Evolutionary conservation across 441 rosid genomes (phyloP).

Genomic region (Pelargonium australe): DNA sequence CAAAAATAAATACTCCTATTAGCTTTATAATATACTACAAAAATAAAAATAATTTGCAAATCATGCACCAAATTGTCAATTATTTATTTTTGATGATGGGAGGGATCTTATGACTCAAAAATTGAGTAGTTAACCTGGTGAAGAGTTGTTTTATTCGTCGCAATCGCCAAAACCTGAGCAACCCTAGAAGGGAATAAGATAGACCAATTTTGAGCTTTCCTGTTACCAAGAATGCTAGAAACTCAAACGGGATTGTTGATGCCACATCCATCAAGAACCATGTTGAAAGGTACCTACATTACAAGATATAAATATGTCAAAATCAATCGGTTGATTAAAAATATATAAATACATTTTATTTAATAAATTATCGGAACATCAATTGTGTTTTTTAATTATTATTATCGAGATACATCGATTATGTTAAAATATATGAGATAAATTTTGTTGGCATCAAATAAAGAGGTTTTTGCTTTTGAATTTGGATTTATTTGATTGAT

Average conservation of each 20-base stretch:
- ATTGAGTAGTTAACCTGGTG: conserved; percentile 42
- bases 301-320: too few species aligned
- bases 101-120: too few species aligned
- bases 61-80: neutral
- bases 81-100: too few species aligned
- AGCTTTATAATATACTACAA: neutral
- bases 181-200: conserved; percentile 49
- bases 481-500: too few species aligned
- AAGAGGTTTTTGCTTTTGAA: too few species aligned
- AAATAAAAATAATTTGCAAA: neutral
- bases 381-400: too few species aligned
- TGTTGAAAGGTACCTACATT: conserved; percentile 48
- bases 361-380: too few species aligned
- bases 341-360: too few species aligned
- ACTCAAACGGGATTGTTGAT: conserved; percentile 58
- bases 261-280: conserved; percentile 76
- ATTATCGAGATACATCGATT: too few species aligned
- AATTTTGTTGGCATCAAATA: too few species aligned
- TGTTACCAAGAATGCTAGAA: conserved; percentile 40
- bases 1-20: neutral
- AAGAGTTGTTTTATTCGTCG: conserved; percentile 52
- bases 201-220: conserved; percentile 40
- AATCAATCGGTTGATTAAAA: neutral
- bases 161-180: conserved; percentile 63
- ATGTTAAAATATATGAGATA: too few species aligned